Evolutionary conservation across 306 rosid genomes (phyloP).

Genomic region (Trichosanthes truncata): DNA sequence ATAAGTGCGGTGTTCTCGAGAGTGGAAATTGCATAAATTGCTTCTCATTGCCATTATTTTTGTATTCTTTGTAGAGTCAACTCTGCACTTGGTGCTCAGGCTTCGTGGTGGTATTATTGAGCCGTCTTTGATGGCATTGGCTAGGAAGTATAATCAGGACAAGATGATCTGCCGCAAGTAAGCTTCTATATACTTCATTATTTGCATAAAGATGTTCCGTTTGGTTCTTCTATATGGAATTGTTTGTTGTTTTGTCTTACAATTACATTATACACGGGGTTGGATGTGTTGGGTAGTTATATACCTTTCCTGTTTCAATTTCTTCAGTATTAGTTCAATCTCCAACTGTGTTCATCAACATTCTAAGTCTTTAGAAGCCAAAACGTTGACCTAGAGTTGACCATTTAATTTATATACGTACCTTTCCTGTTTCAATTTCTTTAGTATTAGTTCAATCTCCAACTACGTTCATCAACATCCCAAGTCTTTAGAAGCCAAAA

Average conservation of each 20-base stretch:
- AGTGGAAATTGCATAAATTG: background rate
- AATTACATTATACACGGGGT: background rate
- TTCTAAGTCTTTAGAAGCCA: no score
- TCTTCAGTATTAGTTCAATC: background rate
- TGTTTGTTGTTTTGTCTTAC: background rate
- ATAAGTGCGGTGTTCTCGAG: background rate
- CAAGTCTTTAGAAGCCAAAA: background rate
- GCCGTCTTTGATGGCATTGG: slow-evolving; percentile 97
- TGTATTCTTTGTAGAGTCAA: slow-evolving; percentile 51
- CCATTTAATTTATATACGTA: background rate
- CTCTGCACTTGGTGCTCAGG: slow-evolving; percentile 94
- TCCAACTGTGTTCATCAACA: background rate
- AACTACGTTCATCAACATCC: background rate
- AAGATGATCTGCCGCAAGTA: slow-evolving; percentile 98
- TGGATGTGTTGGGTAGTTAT: background rate
- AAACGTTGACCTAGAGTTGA: background rate
- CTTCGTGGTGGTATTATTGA: slow-evolving; percentile 98
- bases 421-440: background rate
- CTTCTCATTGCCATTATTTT: background rate
- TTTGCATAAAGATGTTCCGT: background rate
- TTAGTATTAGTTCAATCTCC: background rate
- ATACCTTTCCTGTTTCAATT: background rate
- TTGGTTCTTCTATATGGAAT: background rate
- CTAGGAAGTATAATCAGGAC: slow-evolving; percentile 91
- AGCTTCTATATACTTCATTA: slow-evolving; percentile 6